Percentiles rank a stretch among this genome's conserved stretches.
Conservation (phyloP, 164 flowering plant species). For the Litsea cubeba region DNA sequence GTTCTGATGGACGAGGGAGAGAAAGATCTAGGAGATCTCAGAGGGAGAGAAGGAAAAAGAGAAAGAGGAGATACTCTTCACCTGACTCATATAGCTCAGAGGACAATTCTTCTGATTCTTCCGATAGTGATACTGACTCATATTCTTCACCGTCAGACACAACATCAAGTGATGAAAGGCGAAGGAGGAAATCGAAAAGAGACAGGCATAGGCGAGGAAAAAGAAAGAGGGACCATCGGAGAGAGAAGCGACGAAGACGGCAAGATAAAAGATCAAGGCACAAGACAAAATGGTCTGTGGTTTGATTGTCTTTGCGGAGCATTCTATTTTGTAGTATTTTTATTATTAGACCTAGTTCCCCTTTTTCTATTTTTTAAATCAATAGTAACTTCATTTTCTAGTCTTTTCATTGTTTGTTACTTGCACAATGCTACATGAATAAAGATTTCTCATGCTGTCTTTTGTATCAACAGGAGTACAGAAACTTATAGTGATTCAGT, state of each 20-base stretch:
- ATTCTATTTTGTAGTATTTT: neutral
- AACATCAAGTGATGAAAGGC: constrained; percentile 74
- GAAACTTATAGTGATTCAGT: constrained; percentile 48
- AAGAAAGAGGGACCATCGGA: constrained; percentile 52
- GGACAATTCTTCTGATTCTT: constrained; percentile 29
- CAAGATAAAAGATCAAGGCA: constrained; percentile 68
- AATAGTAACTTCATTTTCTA: too few relatives aligned
- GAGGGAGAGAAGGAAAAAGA: constrained; percentile 48
- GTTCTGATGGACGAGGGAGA: constrained; percentile 39
- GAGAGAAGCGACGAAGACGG: constrained; percentile 56
- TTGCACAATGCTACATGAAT: neutral
- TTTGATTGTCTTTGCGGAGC: neutral
- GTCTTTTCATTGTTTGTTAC: neutral
- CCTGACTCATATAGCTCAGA: constrained; percentile 49
- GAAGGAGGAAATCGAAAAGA: constrained; percentile 59
- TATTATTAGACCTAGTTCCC: neutral
- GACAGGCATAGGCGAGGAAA: constrained; percentile 55
- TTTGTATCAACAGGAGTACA: constrained; percentile 30
- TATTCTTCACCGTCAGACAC: constrained; percentile 12
- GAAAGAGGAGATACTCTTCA: constrained; percentile 53
- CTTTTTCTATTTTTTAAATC: neutral
- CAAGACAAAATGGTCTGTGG: constrained; percentile 61
- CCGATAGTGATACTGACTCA: constrained; percentile 59
- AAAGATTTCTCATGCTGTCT: neutral
- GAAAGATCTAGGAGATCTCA: constrained; percentile 71